These are phyloP conservation scores for Xylariaceae sp. DNA, from an alignment of 2,329 filamentous ascomycete genomes.

Conservation along the genomic window DNA sequence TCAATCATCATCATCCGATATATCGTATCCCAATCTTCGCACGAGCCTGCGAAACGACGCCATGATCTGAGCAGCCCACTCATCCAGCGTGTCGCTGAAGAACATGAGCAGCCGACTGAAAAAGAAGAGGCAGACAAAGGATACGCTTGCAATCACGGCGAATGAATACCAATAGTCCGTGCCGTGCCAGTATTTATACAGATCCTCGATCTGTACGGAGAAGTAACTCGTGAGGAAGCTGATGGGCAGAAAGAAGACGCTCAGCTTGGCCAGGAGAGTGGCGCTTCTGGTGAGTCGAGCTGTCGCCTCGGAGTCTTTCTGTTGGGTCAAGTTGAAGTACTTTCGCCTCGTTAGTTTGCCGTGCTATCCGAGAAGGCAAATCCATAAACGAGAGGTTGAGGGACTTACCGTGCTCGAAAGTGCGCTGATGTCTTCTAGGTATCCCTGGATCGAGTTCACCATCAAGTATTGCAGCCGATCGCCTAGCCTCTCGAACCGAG, in stretches of 20 bases:
- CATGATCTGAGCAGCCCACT: constrained; percentile 28
- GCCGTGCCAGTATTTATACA: constrained; percentile 52
- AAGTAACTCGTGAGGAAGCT: constrained; percentile 72
- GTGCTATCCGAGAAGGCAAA: not conserved
- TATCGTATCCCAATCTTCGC: constrained; percentile 13
- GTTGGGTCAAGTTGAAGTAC: constrained; percentile 74
- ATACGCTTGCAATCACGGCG: constrained; percentile 55
- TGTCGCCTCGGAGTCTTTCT: constrained; percentile 68
- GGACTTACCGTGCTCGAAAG: constrained; percentile 58
- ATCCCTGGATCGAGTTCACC: constrained; percentile 56
- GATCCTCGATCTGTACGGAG: constrained; percentile 56
- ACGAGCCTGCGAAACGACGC: constrained; percentile 14
- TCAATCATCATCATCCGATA: constrained; percentile 17
- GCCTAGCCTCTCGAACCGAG: constrained; percentile 53
- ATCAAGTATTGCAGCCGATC: constrained; percentile 57
- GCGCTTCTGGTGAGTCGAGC: constrained; percentile 67
- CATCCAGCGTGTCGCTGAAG: constrained; percentile 41
- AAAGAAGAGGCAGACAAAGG: constrained; percentile 53
- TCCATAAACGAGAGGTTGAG: not conserved
- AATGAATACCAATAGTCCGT: constrained; percentile 65
- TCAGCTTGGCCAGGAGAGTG: constrained; percentile 67
- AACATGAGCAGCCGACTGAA: constrained; percentile 43
- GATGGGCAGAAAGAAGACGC: constrained; percentile 69
- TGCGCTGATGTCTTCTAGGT: constrained; percentile 63
- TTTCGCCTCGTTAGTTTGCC: constrained; percentile 29